phyloP scores from a whole-genome alignment of 148 eudicot genomes.

The Chenopodium album region DNA sequence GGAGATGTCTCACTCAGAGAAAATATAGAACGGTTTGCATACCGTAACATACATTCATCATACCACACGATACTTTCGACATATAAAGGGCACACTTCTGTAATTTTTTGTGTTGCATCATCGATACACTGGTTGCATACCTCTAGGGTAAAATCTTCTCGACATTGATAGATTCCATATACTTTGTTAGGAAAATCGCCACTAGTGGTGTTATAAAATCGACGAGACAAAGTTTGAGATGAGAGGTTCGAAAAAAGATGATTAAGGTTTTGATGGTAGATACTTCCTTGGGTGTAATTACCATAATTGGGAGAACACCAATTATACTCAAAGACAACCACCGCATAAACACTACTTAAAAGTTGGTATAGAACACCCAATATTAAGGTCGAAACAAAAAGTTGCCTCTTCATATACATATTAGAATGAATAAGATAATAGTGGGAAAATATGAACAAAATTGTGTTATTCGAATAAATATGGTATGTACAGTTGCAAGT shows the following conservation, averaged over 20 bases:
- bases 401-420: background rate
- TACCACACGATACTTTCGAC: conserved; percentile 19
- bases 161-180: conserved; percentile 28
- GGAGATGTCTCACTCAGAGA: conserved; percentile 18
- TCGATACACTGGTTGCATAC: conserved; percentile 18
- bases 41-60: conserved; percentile 24
- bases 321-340: background rate
- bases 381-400: background rate
- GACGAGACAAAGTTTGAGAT: background rate
- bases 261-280: conserved; percentile 13
- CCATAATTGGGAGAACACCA: background rate
- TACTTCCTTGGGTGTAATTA: background rate
- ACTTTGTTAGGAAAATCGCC: conserved; percentile 10
- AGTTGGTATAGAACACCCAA: background rate
- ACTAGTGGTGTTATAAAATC: conserved; percentile 13
- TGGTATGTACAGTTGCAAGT: too few relatives aligned
- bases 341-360: background rate
- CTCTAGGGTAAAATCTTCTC: conserved; percentile 6
- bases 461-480: too few relatives aligned
- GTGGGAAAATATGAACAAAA: too few relatives aligned
- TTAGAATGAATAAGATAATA: background rate
- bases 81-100: background rate
- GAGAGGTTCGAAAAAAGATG: conserved; percentile 11
- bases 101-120: background rate
- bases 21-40: conserved; percentile 24